Base-by-base conservation (phyloP, 75 land plant species). In the Sequoia sempervirens region DNA sequence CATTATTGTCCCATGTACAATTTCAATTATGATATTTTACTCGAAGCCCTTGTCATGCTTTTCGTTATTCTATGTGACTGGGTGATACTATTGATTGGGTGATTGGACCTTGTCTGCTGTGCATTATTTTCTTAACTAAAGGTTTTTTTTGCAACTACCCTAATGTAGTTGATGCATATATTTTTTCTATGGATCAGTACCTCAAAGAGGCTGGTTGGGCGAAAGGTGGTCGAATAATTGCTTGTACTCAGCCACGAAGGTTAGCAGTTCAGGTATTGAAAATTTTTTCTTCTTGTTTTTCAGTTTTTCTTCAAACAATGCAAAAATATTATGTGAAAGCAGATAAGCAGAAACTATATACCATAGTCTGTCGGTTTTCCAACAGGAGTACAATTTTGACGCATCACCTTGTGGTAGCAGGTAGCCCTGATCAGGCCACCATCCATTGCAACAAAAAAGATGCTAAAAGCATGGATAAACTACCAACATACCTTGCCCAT, bases 201-300 rank as follows among this genome's bases (percentile, higher is more conserved):
- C 92, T 97, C 50, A 87, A 88, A 53, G 98, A 94, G 83, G 94
- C 94, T 54, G 99, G 99, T 45, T 97, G 99, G 99, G 96, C 99
- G 43, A 95, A 95, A 37, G 98, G 95, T 73, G 99, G 99, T 4
- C 89, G 96, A 3, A 70, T 93, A 45, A 93, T 97, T 64, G 98
- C 98, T 80, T 97, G 99, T 89, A 97, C 99, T 8, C 99, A 97
- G 83, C 99, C 99, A 46, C 87, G 99, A 82, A 88, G 97, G 43
- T 82, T 97, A 75, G 98, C 99, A 78, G 99, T 96, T 76, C 97
- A 95, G 96, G 97, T 95, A 53, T 5, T 52, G 43, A 26, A 73
- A 12, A 2, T 23, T 11, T 81, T 66, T 66, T 66, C 20, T 20
- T 36, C 4, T 36, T 36, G 37, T 69, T 82, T 61, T 61, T 23